phyloP scores from a whole-genome alignment of 1,284 basidiomycete genomes.

The Marasmius sp. region DNA sequence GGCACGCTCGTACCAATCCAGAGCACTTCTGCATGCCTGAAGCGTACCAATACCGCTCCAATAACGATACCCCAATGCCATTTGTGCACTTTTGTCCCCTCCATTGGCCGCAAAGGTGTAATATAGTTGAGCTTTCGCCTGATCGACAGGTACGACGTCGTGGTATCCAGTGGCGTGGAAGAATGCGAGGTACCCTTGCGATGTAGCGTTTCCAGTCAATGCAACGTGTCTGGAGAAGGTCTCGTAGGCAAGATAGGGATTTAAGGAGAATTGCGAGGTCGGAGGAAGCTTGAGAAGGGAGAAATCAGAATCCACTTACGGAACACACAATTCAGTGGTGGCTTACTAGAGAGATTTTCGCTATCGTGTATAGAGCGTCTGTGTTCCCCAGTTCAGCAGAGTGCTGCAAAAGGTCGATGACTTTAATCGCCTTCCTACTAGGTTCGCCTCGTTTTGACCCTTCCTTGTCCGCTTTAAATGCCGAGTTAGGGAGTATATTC shows the following conservation, averaged over 20 bases:
- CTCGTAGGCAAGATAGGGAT: constrained; percentile 61
- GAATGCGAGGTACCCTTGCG: constrained; percentile 84
- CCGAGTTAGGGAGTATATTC: constrained; percentile 42
- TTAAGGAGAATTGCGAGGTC: constrained; percentile 56
- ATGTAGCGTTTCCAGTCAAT: constrained; percentile 75
- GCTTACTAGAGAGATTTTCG: constrained; percentile 70
- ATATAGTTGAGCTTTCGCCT: constrained; percentile 83
- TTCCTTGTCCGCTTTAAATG: constrained; percentile 41
- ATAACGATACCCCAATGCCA: constrained; percentile 93
- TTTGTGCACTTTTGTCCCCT: constrained; percentile 84
- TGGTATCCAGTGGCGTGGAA: constrained; percentile 86
- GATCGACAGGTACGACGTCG: constrained; percentile 64
- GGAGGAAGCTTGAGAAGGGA: constrained; percentile 62
- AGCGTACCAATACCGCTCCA: constrained; percentile 92
- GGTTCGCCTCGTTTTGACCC: constrained; percentile 62
- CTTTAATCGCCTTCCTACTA: constrained; percentile 67
- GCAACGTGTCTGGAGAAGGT: constrained; percentile 63
- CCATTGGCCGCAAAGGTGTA: constrained; percentile 92
- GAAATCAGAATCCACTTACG: background rate
- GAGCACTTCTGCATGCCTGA: constrained; percentile 80
- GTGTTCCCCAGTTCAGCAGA: constrained; percentile 77
- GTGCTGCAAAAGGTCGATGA: constrained; percentile 74
- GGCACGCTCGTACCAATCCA: constrained; percentile 86
- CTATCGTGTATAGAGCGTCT: constrained; percentile 75
- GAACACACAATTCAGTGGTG: constrained; percentile 7